phyloP scores from a whole-genome alignment of 2,329 filamentous ascomycete species.

The Mycosphaerella sp. region DNA sequence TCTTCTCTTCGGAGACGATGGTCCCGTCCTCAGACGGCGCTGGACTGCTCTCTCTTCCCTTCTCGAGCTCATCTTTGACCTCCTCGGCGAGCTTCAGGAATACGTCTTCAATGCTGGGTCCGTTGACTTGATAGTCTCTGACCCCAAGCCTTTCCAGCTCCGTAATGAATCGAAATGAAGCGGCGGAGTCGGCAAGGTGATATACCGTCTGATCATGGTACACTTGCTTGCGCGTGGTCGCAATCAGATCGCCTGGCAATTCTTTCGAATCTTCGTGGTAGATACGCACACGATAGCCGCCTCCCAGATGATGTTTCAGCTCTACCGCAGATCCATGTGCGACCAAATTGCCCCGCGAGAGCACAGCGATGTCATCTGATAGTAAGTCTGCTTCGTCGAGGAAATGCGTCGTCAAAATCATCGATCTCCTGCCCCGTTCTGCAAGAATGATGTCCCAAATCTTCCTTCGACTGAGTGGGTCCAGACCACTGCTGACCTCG shows the following conservation, averaged over 20 bases:
- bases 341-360: constrained; percentile 76
- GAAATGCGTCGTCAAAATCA: constrained; percentile 88
- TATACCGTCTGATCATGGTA: constrained; percentile 69
- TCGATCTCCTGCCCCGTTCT: constrained; percentile 73
- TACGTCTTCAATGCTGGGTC: constrained; percentile 87
- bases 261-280: constrained; percentile 46
- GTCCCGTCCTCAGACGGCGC: constrained; percentile 21
- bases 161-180: constrained; percentile 65
- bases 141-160: constrained; percentile 61
- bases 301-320: constrained; percentile 73
- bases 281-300: constrained; percentile 76
- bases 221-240: constrained; percentile 36
- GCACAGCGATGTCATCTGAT: constrained; percentile 79
- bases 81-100: constrained; percentile 84
- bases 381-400: constrained; percentile 87
- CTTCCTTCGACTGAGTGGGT: constrained; percentile 78
- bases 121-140: constrained; percentile 74
- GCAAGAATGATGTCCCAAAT: constrained; percentile 91
- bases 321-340: constrained; percentile 79
- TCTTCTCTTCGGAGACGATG: constrained; percentile 19
- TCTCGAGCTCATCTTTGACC: constrained; percentile 50
- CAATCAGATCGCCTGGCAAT: constrained; percentile 24
- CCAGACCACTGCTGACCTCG: constrained; percentile 82
- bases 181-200: constrained; percentile 59
- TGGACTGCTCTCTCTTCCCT: constrained; percentile 20